A percentile compares a stretch with the other conserved stretches of the same genome.
These are phyloP conservation scores for Macrophomina tecta DNA, from an alignment of 2,329 filamentous ascomycete species.

Conservation along the genomic window DNA sequence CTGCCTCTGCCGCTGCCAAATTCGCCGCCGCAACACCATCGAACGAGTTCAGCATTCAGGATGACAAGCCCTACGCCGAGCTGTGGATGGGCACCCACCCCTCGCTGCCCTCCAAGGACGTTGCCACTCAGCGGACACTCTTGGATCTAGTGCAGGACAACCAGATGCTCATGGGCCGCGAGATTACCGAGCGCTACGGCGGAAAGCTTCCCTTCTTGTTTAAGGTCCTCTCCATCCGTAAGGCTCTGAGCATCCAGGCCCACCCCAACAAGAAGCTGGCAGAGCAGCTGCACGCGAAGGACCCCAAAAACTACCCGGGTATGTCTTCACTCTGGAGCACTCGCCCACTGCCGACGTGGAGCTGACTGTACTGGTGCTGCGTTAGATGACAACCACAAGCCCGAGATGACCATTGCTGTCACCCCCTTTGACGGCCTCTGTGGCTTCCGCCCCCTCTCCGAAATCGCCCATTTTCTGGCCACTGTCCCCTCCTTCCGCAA, in stretches of 20 bases:
- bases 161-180: constrained; percentile 75
- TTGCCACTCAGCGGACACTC: constrained; percentile 81
- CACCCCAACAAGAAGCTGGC: constrained; percentile 96
- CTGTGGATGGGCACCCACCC: constrained; percentile 99
- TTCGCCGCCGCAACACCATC: constrained; percentile 86
- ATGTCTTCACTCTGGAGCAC: constrained; percentile 23
- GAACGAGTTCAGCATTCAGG: constrained; percentile 75
- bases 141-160: constrained; percentile 90
- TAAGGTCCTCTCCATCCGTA: constrained; percentile 95
- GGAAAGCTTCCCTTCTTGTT: constrained; percentile 92
- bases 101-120: constrained; percentile 90
- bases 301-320: constrained; percentile 90
- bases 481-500: constrained; percentile 61
- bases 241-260: constrained; percentile 95
- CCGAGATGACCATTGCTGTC: constrained; percentile 98
- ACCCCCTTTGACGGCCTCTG: constrained; percentile 96
- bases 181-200: constrained; percentile 76
- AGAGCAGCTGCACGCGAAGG: constrained; percentile 81
- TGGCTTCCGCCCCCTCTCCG: constrained; percentile 85
- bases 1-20: constrained; percentile 83
- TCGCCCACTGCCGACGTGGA: not conserved
- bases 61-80: constrained; percentile 93
- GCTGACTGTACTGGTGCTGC: not conserved
- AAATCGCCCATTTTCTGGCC: constrained; percentile 85
- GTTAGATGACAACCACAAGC: constrained; percentile 95